Evolutionary conservation across 176 grass and related monocot genomes (phyloP), one percentile per base, ranked within the genome.

Genomic region (Raddia guianensis): DNA sequence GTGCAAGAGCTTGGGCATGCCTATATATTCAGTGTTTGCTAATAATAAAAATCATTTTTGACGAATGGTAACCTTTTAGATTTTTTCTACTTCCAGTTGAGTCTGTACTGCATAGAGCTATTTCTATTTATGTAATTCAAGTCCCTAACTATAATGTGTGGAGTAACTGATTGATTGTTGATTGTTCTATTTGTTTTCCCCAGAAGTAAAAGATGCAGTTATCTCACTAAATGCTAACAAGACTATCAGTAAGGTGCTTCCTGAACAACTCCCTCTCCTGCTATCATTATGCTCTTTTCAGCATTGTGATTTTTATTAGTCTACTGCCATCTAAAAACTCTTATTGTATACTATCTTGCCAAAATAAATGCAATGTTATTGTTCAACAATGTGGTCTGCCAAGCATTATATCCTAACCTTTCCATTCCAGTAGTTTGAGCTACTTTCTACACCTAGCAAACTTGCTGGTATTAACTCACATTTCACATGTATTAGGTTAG

Each of bases 171-270:
- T 18, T 73, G 47, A 83, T 53, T 14, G 27, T 27, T 27, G 27
- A 27, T 27, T 27, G 27, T 27, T 27, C 27, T 27, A 27, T 21
- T 12, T n/a, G 10, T 71, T 45, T 8, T 19, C 85, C 88, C 27
- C 87, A 90, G 91, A 93, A 83, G 87, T 93, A 68, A 87, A 86
- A 90, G 85, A 93, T 83, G 62, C 27, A 16, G 74, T 90, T 44
- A 57, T 49, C 57, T 76, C 85, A 59, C 62, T 93, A 58, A 75
- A 81, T 35, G 85, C 82, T 44, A 88, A 80, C 60, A 90, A 93
- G 70, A 60, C 85, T 80, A 90, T 90, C 78, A 80, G 82, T 57
- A 93, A 93, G 78, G 82, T 91, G 75, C 40, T 78, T 84, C 8
- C 60, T 5, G 66, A 73, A 51, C 4, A 6, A 33, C 40, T 33